Evolutionary conservation across 1,139 yeast species (phyloP).

Genomic region (Magnusiomyces starmeri): DNA sequence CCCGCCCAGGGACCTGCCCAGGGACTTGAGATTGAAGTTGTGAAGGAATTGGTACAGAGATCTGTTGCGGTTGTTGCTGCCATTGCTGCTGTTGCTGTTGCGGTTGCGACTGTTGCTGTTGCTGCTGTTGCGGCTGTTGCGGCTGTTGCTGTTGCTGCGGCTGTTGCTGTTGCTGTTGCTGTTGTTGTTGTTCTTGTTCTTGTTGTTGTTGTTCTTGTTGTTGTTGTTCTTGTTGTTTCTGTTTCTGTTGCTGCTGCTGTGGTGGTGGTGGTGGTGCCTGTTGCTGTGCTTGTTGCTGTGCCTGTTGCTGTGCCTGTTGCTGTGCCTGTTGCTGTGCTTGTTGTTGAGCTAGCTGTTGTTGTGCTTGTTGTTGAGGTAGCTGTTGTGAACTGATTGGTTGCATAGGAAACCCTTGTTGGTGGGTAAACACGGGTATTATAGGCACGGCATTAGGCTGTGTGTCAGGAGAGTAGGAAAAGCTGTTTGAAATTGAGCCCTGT

Average conservation of each 20-base stretch:
- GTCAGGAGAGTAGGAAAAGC: too few relatives aligned
- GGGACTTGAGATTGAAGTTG: neutral
- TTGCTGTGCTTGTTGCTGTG: slow-evolving; percentile 3
- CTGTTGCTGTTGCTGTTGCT: slow-evolving; percentile 7
- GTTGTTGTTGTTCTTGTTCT: slow-evolving; percentile 6
- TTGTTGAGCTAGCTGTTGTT: neutral
- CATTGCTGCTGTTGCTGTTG: slow-evolving; percentile 10
- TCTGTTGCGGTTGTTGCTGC: slow-evolving; percentile 5
- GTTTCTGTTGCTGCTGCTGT: neutral
- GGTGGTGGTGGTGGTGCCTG: neutral
- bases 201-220: slow-evolving; percentile 24
- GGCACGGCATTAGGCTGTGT: too few relatives aligned
- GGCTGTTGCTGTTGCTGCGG: slow-evolving; percentile 5
- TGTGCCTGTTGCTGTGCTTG: neutral
- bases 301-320: neutral
- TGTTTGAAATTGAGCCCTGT: too few relatives aligned
- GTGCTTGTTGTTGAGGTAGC: neutral
- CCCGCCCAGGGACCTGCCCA: neutral
- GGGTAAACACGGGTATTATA: too few relatives aligned
- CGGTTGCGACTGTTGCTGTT: neutral
- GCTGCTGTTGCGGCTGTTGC: slow-evolving; percentile 4
- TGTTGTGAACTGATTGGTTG: slow-evolving; percentile 4
- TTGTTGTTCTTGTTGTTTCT: neutral
- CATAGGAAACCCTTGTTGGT: neutral
- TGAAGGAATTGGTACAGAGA: neutral